Conservation (phyloP, 768 basidiomycete genomes). For the Amanita fuliginea region DNA sequence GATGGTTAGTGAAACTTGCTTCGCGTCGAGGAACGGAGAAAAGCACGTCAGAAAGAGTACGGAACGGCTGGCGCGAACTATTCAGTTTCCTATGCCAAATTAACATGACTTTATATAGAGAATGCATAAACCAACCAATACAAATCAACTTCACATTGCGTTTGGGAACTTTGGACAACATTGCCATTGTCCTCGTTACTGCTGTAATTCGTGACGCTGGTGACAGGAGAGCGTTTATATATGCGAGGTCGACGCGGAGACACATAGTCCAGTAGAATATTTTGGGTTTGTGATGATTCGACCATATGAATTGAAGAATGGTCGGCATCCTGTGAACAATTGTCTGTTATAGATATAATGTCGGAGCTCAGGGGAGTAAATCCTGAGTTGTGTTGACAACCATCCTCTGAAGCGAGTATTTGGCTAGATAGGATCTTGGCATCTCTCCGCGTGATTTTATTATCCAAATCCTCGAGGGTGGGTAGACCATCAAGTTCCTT, state of each 20-base stretch:
- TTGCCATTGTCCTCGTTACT: background rate
- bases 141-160: conserved; percentile 21
- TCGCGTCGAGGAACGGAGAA: conserved; percentile 12
- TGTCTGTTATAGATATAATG: background rate
- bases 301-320: background rate
- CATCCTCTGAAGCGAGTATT: background rate
- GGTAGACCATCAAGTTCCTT: background rate
- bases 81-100: background rate
- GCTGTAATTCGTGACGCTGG: background rate
- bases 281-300: conserved; percentile 8
- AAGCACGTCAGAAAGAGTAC: conserved; percentile 13
- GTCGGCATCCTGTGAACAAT: background rate
- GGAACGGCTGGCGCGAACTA: background rate
- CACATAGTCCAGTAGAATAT: conserved; percentile 1
- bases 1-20: conserved; percentile 8
- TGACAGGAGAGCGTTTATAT: background rate
- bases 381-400: background rate
- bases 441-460: background rate
- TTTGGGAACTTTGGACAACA: conserved; percentile 35
- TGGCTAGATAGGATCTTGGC: conserved; percentile 2
- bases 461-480: too few species aligned
- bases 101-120: background rate
- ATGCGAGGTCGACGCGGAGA: conserved; percentile 4
- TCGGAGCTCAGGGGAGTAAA: background rate
- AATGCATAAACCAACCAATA: background rate